Conservation (phyloP, 2,329 filamentous ascomycete species). For the Pseudonectria buxi region DNA sequence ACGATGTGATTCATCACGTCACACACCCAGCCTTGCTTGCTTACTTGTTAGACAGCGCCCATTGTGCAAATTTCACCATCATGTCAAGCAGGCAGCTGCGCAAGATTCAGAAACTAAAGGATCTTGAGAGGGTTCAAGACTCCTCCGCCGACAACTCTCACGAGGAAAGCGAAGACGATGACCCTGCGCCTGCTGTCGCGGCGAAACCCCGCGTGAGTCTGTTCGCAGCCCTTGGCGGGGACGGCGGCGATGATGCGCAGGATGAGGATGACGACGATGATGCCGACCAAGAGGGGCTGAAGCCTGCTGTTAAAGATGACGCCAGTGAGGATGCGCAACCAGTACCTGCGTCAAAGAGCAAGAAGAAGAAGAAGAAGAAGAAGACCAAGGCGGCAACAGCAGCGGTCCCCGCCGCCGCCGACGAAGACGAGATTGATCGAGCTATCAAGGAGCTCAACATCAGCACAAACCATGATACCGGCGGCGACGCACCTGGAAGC, state of each 20-base stretch:
- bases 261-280: constrained; percentile 30
- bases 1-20: too few species aligned
- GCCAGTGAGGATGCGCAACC: constrained; percentile 30
- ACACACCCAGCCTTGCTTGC: background rate
- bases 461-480: constrained; percentile 8
- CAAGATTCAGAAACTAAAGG: constrained; percentile 45
- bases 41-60: background rate
- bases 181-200: constrained; percentile 20
- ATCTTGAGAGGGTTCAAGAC: constrained; percentile 29
- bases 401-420: constrained; percentile 11
- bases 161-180: constrained; percentile 25
- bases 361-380: constrained; percentile 35
- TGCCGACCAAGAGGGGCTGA: constrained; percentile 21
- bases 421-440: constrained; percentile 49
- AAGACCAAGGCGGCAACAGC: constrained; percentile 21
- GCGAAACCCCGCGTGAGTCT: constrained; percentile 37
- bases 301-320: constrained; percentile 14
- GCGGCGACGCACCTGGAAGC: constrained; percentile 1
- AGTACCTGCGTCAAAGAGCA: constrained; percentile 25
- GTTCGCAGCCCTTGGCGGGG: constrained; percentile 47
- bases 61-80: constrained; percentile 3
- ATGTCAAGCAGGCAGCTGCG: constrained; percentile 49
- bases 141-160: constrained; percentile 7
- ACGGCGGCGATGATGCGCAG: constrained; percentile 34
- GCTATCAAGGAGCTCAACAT: constrained; percentile 45